A percentile compares a stretch with the other conserved stretches of the same genome.
These are phyloP conservation scores for Neoboletus brunneissimus DNA, from an alignment of 768 basidiomycete species.

Conservation along the genomic window DNA sequence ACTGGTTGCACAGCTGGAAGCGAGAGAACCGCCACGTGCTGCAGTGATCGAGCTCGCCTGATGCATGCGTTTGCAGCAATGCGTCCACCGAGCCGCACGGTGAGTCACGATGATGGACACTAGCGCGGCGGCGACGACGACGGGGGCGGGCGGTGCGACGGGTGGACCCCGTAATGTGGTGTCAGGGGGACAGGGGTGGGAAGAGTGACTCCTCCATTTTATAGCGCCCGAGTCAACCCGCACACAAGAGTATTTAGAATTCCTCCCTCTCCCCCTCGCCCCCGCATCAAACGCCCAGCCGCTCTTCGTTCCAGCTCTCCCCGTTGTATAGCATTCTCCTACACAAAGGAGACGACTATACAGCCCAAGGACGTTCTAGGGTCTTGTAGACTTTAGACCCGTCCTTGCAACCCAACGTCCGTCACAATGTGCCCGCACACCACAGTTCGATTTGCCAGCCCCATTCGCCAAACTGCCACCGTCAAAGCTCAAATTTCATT, in stretches of 20 bases:
- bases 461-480: constrained; percentile 19
- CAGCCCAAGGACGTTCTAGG: constrained; percentile 41
- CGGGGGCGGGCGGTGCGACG: neutral
- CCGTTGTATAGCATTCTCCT: constrained; percentile 25
- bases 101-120: neutral
- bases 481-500: constrained; percentile 13
- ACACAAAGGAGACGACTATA: constrained; percentile 17
- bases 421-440: constrained; percentile 41
- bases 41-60: neutral
- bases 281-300: constrained; percentile 2
- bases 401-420: constrained; percentile 25
- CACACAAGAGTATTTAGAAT: constrained; percentile 22
- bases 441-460: constrained; percentile 25
- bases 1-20: neutral
- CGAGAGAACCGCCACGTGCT: neutral
- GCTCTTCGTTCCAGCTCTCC: neutral
- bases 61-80: neutral
- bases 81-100: neutral
- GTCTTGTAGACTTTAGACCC: constrained; percentile 37
- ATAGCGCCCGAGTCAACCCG: constrained; percentile 29
- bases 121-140: neutral
- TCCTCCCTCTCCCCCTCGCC: constrained; percentile 4
- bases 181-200: constrained; percentile 22
- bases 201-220: constrained; percentile 36
- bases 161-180: constrained; percentile 26